Percentiles rank a stretch among this genome's conserved stretches.
Evolutionary conservation across 441 rosid species (phyloP).

Genomic region (Populus trichocarpa): DNA sequence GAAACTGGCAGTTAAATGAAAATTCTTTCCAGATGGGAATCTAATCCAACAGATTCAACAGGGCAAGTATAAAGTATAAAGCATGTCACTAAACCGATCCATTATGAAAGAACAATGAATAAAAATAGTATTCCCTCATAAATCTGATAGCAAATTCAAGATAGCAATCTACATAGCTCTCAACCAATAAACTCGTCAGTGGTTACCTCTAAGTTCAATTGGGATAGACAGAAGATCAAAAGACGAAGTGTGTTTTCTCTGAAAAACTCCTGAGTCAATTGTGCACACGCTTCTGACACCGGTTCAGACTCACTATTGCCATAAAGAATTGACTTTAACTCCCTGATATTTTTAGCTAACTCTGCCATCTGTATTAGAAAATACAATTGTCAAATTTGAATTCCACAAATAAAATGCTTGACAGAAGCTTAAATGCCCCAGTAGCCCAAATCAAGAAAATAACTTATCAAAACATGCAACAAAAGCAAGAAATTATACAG

Average conservation of each 20-base stretch:
- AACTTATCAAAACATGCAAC: not conserved
- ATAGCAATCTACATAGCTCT: not conserved
- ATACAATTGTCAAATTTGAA: not conserved
- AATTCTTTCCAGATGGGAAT: constrained; percentile 1
- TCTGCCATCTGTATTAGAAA: constrained; percentile 57
- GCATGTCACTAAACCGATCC: not conserved
- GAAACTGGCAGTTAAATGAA: not conserved
- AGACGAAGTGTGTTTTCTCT: constrained; percentile 71
- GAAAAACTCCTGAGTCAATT: no score
- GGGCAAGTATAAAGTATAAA: not conserved
- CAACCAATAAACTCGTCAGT: not conserved
- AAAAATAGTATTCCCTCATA: not conserved
- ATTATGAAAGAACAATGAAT: not conserved
- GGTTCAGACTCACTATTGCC: constrained; percentile 98
- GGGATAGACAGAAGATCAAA: constrained; percentile 71
- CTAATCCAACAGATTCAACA: not conserved
- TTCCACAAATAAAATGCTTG: no score
- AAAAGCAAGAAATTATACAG: not conserved
- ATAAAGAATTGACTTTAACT: constrained; percentile 78
- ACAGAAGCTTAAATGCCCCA: not conserved
- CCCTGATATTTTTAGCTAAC: constrained; percentile 68
- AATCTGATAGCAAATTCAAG: no score
- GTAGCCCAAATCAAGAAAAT: not conserved
- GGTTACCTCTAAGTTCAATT: constrained; percentile 76
- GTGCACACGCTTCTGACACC: constrained; percentile 83